A percentile compares a stretch with the other conserved stretches of the same genome.
These are phyloP conservation scores for Chalaropsis thielavioides DNA, from an alignment of 2,329 filamentous ascomycete genomes.

Conservation along the genomic window DNA sequence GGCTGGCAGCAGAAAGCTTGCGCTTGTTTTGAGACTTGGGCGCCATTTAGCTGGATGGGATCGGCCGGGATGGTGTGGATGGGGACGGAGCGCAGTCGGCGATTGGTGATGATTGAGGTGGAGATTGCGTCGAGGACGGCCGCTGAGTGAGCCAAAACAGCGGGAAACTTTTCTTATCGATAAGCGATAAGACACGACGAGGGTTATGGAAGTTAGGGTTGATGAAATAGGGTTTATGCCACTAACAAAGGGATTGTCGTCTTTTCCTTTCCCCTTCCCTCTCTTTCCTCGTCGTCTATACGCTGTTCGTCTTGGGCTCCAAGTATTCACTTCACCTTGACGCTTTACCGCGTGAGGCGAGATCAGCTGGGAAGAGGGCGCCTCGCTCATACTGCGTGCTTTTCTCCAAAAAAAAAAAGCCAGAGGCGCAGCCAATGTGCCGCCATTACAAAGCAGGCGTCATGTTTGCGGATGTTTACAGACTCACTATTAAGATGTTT, in stretches of 20 bases:
- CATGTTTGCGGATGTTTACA: too few relatives aligned
- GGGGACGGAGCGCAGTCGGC: too few relatives aligned
- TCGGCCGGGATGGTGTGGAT: too few relatives aligned
- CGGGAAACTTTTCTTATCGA: slow-evolving; percentile 7
- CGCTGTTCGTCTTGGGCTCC: too few relatives aligned
- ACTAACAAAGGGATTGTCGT: background rate
- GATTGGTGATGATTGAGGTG: background rate
- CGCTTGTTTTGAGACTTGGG: slow-evolving; percentile 10
- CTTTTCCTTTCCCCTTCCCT: too few relatives aligned
- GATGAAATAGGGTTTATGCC: background rate
- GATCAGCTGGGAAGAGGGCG: background rate
- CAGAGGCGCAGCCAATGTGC: too few relatives aligned
- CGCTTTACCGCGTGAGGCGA: background rate
- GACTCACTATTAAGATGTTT: too few relatives aligned
- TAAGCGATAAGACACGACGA: background rate
- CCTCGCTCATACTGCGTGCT: too few relatives aligned
- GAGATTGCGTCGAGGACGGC: background rate
- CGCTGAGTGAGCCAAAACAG: background rate
- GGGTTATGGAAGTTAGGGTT: background rate
- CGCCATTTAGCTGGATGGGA: background rate
- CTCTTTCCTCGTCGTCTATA: too few relatives aligned
- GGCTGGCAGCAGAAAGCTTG: slow-evolving; percentile 1
- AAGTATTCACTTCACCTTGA: background rate
- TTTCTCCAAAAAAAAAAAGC: too few relatives aligned
- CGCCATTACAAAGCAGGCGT: background rate